Percentiles rank a stretch among this genome's conserved stretches.
Conservation (phyloP, 2,329 filamentous ascomycete species). For the Fusarium pseudonygamai region DNA sequence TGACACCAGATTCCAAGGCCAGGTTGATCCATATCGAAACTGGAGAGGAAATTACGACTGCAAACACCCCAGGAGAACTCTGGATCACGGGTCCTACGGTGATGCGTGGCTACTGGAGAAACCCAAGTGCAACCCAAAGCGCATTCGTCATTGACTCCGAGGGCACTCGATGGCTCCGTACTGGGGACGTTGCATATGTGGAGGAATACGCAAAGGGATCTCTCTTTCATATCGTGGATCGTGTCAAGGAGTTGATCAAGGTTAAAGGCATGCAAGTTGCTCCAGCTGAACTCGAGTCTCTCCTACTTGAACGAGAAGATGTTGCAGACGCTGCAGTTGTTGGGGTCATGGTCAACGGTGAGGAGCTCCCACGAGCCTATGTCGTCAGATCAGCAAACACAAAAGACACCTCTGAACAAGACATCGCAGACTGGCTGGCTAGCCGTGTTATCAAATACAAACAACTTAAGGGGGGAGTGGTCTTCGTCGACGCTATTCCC, state of each 20-base stretch:
- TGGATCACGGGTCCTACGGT: constrained; percentile 78
- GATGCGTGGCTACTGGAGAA: constrained; percentile 81
- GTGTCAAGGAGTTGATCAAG: constrained; percentile 73
- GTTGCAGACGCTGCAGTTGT: constrained; percentile 73
- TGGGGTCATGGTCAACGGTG: constrained; percentile 63
- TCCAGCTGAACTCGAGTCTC: constrained; percentile 59
- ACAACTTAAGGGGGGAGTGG: constrained; percentile 73
- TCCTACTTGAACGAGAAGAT: constrained; percentile 50
- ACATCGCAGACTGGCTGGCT: constrained; percentile 72
- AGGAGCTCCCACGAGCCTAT: constrained; percentile 72
- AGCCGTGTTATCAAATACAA: constrained; percentile 72
- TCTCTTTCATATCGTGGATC: constrained; percentile 74
- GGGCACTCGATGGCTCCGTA: constrained; percentile 74
- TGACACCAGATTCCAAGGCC: constrained; percentile 59
- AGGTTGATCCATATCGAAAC: constrained; percentile 71
- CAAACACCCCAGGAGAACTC: constrained; percentile 72
- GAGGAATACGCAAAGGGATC: constrained; percentile 63
- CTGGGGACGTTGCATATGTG: constrained; percentile 77
- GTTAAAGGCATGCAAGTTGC: constrained; percentile 69
- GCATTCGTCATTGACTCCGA: constrained; percentile 59
- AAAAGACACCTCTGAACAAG: constrained; percentile 44
- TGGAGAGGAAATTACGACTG: constrained; percentile 58
- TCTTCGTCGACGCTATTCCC: constrained; percentile 73
- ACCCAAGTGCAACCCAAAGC: constrained; percentile 71
- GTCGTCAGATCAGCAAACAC: constrained; percentile 53